A percentile compares a stretch with the other conserved stretches of the same genome.
These are phyloP conservation scores for Alternaria metachromatica DNA, from an alignment of 2,329 filamentous ascomycete species.

Conservation along the genomic window DNA sequence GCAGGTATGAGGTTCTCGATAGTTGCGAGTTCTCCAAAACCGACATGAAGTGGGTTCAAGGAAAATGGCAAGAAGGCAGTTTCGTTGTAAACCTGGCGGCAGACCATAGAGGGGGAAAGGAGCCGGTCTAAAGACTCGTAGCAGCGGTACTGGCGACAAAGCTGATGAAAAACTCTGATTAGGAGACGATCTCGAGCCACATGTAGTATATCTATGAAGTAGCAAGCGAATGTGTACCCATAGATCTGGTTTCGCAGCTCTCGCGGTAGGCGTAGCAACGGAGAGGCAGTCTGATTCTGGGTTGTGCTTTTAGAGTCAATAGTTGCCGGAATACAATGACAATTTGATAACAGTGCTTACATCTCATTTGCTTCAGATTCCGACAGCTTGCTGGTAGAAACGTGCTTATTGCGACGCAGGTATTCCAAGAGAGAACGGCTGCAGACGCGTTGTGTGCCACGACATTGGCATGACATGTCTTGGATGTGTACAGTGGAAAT, in stretches of 20 bases:
- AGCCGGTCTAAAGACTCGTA: neutral
- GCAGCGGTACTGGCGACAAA: neutral
- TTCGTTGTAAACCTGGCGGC: neutral
- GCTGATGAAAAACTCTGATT: neutral
- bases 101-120: neutral
- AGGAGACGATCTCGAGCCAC: neutral
- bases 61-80: neutral
- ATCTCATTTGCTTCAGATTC: neutral
- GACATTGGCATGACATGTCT: neutral
- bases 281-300: neutral
- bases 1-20: neutral
- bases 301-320: no score
- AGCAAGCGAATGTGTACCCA: neutral
- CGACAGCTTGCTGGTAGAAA: neutral
- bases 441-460: neutral
- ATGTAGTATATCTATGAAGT: neutral
- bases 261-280: neutral
- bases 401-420: neutral
- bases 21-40: neutral
- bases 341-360: neutral
- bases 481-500: neutral
- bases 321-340: no score
- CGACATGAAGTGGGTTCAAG: neutral
- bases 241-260: neutral
- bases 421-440: neutral